These are phyloP conservation scores for Lipomyces yamanashiensis DNA, from an alignment of 805 yeast genomes.

Conservation along the genomic window DNA sequence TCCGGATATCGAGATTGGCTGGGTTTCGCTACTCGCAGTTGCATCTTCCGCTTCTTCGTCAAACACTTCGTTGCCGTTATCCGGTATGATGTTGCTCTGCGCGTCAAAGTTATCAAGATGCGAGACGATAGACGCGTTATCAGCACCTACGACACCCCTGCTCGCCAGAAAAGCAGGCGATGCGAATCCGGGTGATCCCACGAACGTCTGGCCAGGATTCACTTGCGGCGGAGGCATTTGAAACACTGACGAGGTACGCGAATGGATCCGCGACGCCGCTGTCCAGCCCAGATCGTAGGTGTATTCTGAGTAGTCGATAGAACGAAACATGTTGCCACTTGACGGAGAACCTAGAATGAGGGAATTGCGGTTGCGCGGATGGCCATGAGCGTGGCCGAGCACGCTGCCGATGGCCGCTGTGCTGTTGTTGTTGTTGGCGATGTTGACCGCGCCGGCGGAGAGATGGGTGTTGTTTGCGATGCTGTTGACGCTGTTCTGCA, in stretches of 20 bases:
- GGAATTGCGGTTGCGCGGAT: slow-evolving; percentile 17
- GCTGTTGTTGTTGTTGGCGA: neutral
- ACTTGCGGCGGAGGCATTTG: slow-evolving; percentile 9
- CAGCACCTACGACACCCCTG: slow-evolving; percentile 8
- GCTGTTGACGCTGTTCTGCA: neutral
- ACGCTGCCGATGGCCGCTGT: slow-evolving; percentile 5
- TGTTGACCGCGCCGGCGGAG: neutral
- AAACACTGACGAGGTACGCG: slow-evolving; percentile 30
- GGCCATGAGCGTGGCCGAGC: slow-evolving; percentile 1
- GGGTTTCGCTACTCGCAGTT: neutral
- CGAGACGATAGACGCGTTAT: slow-evolving; percentile 16
- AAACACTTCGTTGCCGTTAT: neutral
- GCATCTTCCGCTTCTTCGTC: neutral
- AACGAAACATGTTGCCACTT: slow-evolving; percentile 14
- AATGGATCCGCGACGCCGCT: slow-evolving; percentile 35
- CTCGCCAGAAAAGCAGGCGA: slow-evolving; percentile 30
- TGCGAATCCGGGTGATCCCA: slow-evolving; percentile 26
- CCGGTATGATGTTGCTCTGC: neutral
- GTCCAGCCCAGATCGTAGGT: slow-evolving; percentile 37
- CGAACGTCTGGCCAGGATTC: neutral
- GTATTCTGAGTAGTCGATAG: slow-evolving; percentile 34
- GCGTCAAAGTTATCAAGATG: slow-evolving; percentile 13
- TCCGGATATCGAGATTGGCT: slow-evolving; percentile 2
- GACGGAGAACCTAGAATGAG: slow-evolving; percentile 8
- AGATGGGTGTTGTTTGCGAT: neutral